Percentiles rank a stretch among this genome's conserved stretches.
Conservation (phyloP, 1,284 basidiomycete genomes). For the Laetiporus sulphureus region DNA sequence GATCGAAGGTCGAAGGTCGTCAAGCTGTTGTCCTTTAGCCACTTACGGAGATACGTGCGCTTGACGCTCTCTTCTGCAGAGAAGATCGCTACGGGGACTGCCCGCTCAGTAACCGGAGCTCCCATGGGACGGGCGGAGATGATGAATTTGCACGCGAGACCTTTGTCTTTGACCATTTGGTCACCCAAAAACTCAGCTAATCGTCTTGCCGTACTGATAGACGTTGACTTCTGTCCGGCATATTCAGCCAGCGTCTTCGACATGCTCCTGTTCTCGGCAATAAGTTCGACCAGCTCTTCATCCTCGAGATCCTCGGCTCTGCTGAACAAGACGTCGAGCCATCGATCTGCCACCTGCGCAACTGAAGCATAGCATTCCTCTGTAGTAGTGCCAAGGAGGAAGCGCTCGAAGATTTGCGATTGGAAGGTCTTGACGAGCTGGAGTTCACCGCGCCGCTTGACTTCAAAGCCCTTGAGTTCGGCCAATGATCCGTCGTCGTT, state of each 20-base stretch:
- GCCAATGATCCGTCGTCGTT: slow-evolving; percentile 96
- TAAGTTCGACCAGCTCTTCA: slow-evolving; percentile 94
- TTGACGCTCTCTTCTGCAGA: slow-evolving; percentile 92
- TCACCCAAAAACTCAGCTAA: slow-evolving; percentile 96
- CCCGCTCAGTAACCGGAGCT: slow-evolving; percentile 95
- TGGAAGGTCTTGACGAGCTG: slow-evolving; percentile 99
- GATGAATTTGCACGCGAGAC: slow-evolving; percentile 98
- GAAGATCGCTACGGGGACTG: slow-evolving; percentile 98
- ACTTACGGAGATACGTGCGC: slow-evolving; percentile 87
- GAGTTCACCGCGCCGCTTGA: slow-evolving; percentile 95
- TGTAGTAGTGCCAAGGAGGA: slow-evolving; percentile 87
- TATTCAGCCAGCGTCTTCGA: slow-evolving; percentile 96
- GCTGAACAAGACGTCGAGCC: slow-evolving; percentile 94
- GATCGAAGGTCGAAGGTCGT: slow-evolving; percentile 88
- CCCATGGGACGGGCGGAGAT: slow-evolving; percentile 93
- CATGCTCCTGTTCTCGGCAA: slow-evolving; percentile 99
- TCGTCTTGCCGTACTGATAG: slow-evolving; percentile 93
- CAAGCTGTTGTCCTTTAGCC: slow-evolving; percentile 92
- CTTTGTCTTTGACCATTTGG: slow-evolving; percentile 99
- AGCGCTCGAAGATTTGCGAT: slow-evolving; percentile 97
- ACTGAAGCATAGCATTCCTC: slow-evolving; percentile 96
- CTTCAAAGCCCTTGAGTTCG: slow-evolving; percentile 98
- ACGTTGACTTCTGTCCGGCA: slow-evolving; percentile 94
- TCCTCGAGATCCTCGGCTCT: slow-evolving; percentile 82
- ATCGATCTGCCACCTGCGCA: slow-evolving; percentile 91